phyloP scores from a whole-genome alignment of 1,284 basidiomycete species.

The Tylopilus sp. region DNA sequence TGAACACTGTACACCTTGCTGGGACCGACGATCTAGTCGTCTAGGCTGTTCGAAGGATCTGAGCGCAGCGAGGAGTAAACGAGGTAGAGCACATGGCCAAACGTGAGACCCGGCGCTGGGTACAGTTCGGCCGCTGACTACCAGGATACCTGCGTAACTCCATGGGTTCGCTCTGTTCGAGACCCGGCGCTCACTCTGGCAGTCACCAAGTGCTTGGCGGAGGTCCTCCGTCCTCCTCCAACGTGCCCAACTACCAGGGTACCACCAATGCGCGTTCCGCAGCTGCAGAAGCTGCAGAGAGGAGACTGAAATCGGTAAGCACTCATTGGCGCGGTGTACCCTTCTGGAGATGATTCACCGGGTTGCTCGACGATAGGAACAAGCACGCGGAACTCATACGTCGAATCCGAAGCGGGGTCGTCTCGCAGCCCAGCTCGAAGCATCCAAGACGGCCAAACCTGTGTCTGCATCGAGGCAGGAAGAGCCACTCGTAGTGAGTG shows the following conservation, averaged over 20 bases:
- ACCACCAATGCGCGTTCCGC: constrained; percentile 52
- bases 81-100: constrained; percentile 20
- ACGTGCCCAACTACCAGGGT: constrained; percentile 26
- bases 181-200: constrained; percentile 47
- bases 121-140: too few species aligned
- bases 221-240: constrained; percentile 27
- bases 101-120: constrained; percentile 12
- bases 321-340: constrained; percentile 3
- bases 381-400: constrained; percentile 53
- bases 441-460: constrained; percentile 46
- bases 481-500: constrained; percentile 59
- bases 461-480: constrained; percentile 49
- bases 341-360: constrained; percentile 22
- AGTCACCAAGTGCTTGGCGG: constrained; percentile 51
- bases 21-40: constrained; percentile 3
- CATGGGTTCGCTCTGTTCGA: constrained; percentile 72
- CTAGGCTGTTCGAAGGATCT: neutral
- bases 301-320: constrained; percentile 58
- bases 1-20: neutral
- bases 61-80: constrained; percentile 21
- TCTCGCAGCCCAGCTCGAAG: constrained; percentile 54
- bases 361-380: constrained; percentile 38
- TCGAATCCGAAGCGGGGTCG: constrained; percentile 65
- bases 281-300: constrained; percentile 68
- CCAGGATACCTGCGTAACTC: constrained; percentile 7